Conservation (phyloP, 2,329 filamentous ascomycete genomes). For the Penicillium sp. region DNA sequence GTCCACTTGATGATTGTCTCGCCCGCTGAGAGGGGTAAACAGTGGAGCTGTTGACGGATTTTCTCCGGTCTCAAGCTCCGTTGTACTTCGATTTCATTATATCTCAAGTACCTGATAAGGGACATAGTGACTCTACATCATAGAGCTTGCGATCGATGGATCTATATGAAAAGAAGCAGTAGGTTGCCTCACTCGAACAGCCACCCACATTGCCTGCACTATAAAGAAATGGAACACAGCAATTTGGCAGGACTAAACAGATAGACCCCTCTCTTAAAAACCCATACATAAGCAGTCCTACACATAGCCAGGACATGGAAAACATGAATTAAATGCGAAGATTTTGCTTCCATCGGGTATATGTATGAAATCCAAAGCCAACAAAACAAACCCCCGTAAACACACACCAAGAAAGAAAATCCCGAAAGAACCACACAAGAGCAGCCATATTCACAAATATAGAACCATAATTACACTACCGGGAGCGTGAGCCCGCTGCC, state of each 20-base stretch:
- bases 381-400: slow-evolving; percentile 13
- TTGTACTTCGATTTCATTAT: background rate
- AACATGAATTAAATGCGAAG: slow-evolving; percentile 9
- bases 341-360: slow-evolving; percentile 28
- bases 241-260: background rate
- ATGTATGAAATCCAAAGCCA: slow-evolving; percentile 21
- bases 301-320: background rate
- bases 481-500: slow-evolving; percentile 18
- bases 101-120: background rate
- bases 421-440: background rate
- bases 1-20: background rate
- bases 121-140: background rate
- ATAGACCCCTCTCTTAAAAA: background rate
- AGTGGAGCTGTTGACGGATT: slow-evolving; percentile 17
- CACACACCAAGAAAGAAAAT: slow-evolving; percentile 5
- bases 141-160: background rate
- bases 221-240: background rate
- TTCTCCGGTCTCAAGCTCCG: slow-evolving; percentile 39
- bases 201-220: background rate
- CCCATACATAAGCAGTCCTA: background rate
- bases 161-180: background rate
- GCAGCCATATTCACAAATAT: background rate
- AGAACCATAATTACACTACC: slow-evolving; percentile 15
- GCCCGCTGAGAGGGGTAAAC: slow-evolving; percentile 12
- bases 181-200: background rate